Evolutionary conservation across 1,284 basidiomycete species (phyloP), one percentile per base, ranked within the genome.

Genomic region (Schizophyllum amplum): DNA sequence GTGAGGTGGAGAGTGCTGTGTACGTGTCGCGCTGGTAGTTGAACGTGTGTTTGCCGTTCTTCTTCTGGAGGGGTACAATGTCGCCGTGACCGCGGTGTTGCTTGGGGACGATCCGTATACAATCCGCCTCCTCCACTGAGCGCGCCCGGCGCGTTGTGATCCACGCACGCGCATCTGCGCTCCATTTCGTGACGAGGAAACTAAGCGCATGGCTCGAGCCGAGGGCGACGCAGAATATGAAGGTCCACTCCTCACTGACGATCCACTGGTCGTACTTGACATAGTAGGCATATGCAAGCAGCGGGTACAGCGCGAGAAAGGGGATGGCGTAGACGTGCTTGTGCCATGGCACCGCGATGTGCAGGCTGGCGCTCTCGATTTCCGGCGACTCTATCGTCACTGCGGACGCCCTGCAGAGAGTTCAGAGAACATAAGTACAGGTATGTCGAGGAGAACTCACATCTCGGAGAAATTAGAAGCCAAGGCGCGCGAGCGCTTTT

Each of bases 11-110:
- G 49, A 82, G 76, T 52, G 90, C 83, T 56, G 92, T 83, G 70
- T 98, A 99, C 53, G 92, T 94, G 74, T 99, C 96, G 56, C 91
- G 87, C 72, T 99, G 95, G 71, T 98, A 99, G 70, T 81, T 89
- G 79, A 99, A 98, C 17, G 88, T 91, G 69, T 90, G 91, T 1
- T 86, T 83, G 7, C 77, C 73, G 57, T 77, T 72, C 64, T 85
- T 86, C 73, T 86, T 85, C 60, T 81, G 70, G 5, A 99, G 74
- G 1, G 80, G 75, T 0, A 98, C 92, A 55, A 99, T 94, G 62
- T 96, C 94, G 24, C 93, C 94, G 63, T 89, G 84, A 22, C 97
- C 96, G 58, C 91, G 87, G 71, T 98, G 94, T 23, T 83, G 75
- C 54, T 87, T 81, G 5, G 97, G 95, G 20, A 94, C 77, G 56